Percentiles rank a stretch among this genome's conserved stretches.
Conservation (phyloP, 1,284 basidiomycete genomes). For the Amylostereum areolatum region DNA sequence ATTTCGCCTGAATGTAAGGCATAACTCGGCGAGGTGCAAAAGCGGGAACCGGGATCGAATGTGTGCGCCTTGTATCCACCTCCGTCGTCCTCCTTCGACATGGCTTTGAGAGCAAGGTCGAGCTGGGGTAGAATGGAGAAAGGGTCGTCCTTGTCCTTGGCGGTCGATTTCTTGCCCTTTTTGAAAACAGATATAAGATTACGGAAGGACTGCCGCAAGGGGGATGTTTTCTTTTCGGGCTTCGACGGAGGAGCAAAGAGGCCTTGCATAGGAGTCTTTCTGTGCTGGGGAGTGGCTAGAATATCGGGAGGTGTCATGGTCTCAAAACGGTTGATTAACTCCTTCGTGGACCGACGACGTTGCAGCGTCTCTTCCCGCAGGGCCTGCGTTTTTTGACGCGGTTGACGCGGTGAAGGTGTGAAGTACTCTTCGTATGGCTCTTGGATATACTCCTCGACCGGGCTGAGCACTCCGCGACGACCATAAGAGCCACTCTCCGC, state of each 20-base stretch:
- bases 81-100: background rate
- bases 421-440: constrained; percentile 23
- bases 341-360: constrained; percentile 25
- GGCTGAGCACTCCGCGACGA: no score
- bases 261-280: background rate
- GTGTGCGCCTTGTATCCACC: background rate
- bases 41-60: constrained; percentile 8
- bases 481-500: no score
- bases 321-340: constrained; percentile 29
- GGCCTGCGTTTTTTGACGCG: constrained; percentile 8
- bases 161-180: constrained; percentile 35
- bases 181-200: constrained; percentile 62
- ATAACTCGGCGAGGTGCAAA: constrained; percentile 25
- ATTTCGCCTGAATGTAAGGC: constrained; percentile 34
- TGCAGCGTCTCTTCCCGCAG: constrained; percentile 1
- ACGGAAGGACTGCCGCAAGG: constrained; percentile 58
- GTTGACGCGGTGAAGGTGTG: constrained; percentile 15
- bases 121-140: background rate
- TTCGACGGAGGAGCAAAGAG: constrained; percentile 11
- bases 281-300: background rate
- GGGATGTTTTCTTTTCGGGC: constrained; percentile 29
- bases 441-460: background rate
- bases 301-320: constrained; percentile 12
- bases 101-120: background rate
- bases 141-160: constrained; percentile 20